Evolutionary conservation across 768 basidiomycete genomes (phyloP).

Genomic region (Dictyophora rubrovolvata): DNA sequence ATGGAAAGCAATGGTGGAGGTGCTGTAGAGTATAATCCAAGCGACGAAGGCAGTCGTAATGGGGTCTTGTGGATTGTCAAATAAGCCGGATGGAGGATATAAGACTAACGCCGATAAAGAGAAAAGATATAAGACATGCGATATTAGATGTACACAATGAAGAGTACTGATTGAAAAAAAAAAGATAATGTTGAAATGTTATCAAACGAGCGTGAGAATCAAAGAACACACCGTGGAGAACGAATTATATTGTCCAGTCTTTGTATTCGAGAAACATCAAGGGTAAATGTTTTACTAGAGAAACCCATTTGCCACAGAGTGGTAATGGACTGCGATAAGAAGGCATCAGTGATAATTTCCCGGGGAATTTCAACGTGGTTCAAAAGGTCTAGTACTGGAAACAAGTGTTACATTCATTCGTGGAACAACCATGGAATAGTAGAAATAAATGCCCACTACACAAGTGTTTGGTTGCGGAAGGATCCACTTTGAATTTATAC

Average conservation of each 20-base stretch:
- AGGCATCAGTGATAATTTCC: background rate
- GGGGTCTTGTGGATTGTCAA: background rate
- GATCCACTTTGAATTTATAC: background rate
- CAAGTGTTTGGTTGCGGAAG: background rate
- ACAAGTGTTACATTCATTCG: background rate
- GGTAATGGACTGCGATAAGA: background rate
- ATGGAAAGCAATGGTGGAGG: background rate
- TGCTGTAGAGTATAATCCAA: constrained; percentile 2
- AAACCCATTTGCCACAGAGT: background rate
- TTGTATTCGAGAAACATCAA: background rate
- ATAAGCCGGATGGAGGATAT: background rate
- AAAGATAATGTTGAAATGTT: background rate
- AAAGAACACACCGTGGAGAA: constrained; percentile 2
- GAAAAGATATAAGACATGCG: background rate
- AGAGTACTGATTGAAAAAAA: background rate
- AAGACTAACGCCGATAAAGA: background rate
- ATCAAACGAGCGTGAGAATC: background rate
- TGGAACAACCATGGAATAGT: background rate
- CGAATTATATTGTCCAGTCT: background rate
- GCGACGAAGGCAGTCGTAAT: background rate
- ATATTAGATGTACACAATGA: background rate
- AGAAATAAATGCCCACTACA: background rate
- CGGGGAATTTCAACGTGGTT: background rate
- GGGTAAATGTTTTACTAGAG: background rate
- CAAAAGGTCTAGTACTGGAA: constrained; percentile 6